Conservation (phyloP, 768 basidiomycete genomes). For the Collybia nuda region DNA sequence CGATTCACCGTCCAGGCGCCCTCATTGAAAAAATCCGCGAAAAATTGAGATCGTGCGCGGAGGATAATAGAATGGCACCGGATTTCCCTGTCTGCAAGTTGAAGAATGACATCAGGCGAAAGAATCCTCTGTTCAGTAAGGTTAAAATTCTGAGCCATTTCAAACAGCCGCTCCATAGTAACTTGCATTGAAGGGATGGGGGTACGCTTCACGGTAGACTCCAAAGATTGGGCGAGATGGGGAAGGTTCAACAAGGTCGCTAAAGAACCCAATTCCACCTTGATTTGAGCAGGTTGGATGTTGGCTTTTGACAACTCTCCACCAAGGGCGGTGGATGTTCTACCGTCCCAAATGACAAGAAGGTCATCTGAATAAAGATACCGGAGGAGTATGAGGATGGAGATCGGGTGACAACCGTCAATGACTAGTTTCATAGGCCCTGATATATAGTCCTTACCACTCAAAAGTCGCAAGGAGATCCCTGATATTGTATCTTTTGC, state of each 20-base stretch:
- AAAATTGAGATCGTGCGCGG: slow-evolving; percentile 82
- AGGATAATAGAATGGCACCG: slow-evolving; percentile 72
- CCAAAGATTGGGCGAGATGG: slow-evolving; percentile 51
- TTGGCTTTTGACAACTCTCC: slow-evolving; percentile 36
- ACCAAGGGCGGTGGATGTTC: slow-evolving; percentile 49
- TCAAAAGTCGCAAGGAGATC: slow-evolving; percentile 29
- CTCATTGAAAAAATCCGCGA: slow-evolving; percentile 81
- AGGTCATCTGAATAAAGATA: slow-evolving; percentile 91
- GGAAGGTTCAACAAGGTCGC: slow-evolving; percentile 61
- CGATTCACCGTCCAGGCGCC: slow-evolving; percentile 76
- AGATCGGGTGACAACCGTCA: slow-evolving; percentile 57
- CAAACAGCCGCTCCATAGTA: slow-evolving; percentile 54
- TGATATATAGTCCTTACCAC: background rate
- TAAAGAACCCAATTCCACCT: slow-evolving; percentile 60
- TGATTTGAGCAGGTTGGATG: slow-evolving; percentile 47
- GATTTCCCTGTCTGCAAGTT: slow-evolving; percentile 66
- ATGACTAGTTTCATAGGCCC: slow-evolving; percentile 37
- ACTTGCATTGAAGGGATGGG: slow-evolving; percentile 45
- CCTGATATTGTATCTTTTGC: slow-evolving; percentile 25
- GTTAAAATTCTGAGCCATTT: slow-evolving; percentile 24
- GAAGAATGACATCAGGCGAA: slow-evolving; percentile 68
- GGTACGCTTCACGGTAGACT: slow-evolving; percentile 56
- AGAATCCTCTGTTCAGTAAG: slow-evolving; percentile 23
- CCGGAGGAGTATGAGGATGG: slow-evolving; percentile 72
- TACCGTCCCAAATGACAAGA: slow-evolving; percentile 81